Base-by-base conservation (phyloP, 177 flowering plant species). In the Tripterygium wilfordii region DNA sequence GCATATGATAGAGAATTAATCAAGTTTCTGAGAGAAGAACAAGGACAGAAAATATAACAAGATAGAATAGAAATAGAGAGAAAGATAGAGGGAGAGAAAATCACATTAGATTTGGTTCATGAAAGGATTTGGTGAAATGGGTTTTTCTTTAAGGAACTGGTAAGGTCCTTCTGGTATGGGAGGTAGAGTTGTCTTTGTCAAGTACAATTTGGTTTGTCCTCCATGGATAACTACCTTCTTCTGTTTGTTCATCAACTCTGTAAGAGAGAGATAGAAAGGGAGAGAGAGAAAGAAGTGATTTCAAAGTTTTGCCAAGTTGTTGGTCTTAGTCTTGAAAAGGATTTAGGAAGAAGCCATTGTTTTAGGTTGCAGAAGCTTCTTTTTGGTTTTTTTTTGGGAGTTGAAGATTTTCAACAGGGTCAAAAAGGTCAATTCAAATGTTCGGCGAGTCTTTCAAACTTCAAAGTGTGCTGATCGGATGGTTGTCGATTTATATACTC, bases 131-230 rank as follows among this genome's bases (percentile, higher is more conserved):
- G 79, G 79, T 75, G 78, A 63, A 51, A 58, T 48, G 65, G 72
- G 56, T 36, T 56, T 81, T 36, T 66, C 82, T 61, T 63, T 23
- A 63, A 56, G 59, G 43, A 60, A 51, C 44, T 51, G 53, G 40
- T 25, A 45, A 32, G 48, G 48, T n/a, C n/a, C 36, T 62, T 66
- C 45, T 49, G 71, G 65, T 45, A n/a, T n/a, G n/a, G 56, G 66
- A 54, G 45, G 76, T 73, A 71, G 77, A 30, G 57, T 49, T 65
- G 82, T 71, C 72, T 53, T 60, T 65, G 58, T 66, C 74, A 41
- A 25, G 0, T 19, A 6, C 32, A 2, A 30, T 17, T 21, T 20
- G 15, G 17, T 54, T 25, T 58, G 25, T 27, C 54, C 56, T 21
- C 51, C 45, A 10, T 36, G 28, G 17, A 51, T 51, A 59, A 48